phyloP scores from a whole-genome alignment of 257 asterid species.

The Capsicum chinense region DNA sequence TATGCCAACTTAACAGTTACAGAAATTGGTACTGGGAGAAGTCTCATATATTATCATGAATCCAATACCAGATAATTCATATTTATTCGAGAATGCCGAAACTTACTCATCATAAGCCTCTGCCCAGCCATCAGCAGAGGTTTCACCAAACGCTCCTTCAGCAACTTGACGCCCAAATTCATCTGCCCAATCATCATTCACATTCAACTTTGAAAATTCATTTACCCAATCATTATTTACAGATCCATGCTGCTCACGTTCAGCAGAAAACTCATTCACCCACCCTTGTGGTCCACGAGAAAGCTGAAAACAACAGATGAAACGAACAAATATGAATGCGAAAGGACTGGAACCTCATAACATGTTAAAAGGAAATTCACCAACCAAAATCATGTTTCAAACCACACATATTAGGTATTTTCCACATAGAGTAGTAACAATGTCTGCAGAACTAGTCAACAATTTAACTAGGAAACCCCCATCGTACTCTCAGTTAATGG shows the following conservation, averaged over 20 bases:
- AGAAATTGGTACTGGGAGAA: background rate
- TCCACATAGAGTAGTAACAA: conserved; percentile 4
- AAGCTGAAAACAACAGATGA: conserved; percentile 57
- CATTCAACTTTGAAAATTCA: conserved; percentile 91
- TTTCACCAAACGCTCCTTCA: conserved; percentile 77
- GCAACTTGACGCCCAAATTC: conserved; percentile 94
- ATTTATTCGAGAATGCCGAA: background rate
- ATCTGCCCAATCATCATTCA: conserved; percentile 92
- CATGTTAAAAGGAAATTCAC: conserved; percentile 2
- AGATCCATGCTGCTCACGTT: conserved; percentile 58
- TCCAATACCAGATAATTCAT: conserved; percentile 3
- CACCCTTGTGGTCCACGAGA: conserved; percentile 82
- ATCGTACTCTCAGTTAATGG: background rate
- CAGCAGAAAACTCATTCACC: conserved; percentile 84
- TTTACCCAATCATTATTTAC: conserved; percentile 82
- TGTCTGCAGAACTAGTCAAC: conserved; percentile 7
- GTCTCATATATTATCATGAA: background rate
- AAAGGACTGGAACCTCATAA: conserved; percentile 14
- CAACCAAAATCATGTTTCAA: background rate
- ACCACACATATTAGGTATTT: background rate
- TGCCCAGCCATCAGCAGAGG: conserved; percentile 88
- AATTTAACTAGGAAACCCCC: conserved; percentile 3
- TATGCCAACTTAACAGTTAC: background rate
- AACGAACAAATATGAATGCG: background rate
- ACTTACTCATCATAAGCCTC: conserved; percentile 96